Evolutionary conservation across 805 yeast species (phyloP), one percentile per base, ranked within the genome.

Genomic region (Saccharomycopsis babjevae): DNA sequence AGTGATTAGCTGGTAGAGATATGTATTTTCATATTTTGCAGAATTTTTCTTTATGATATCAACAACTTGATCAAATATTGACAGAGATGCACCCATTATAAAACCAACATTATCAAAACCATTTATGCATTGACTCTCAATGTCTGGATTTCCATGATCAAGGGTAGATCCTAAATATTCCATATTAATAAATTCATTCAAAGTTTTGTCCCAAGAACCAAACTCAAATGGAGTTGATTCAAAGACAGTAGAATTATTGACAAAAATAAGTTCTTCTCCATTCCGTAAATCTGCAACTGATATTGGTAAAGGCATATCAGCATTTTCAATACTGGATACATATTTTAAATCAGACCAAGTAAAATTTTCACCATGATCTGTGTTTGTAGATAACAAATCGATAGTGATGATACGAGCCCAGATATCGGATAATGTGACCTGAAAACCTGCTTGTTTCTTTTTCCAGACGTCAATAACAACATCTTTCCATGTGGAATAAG

Each of bases 191-290:
- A 90, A 89, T 3, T 86, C 74, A 60, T 79, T 77, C 60, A 89
- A 72, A 0, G 86, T 76, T 15, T 90, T 87, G 69, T 91, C 97
- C 96, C 96, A 90, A 4, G 94, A 84, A 13, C 97, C 97, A 68
- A 90, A 73, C 69, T 86, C 88, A 67, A 75, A 85, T 13, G 89
- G 87, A 30, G 74, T 74, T 60, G 77, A 66, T 60, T 79, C 65
- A 32, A 62, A 55, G 7, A 36, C 77, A 0, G 92, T 85, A 3
- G 54, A 81, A 74, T 86, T 86, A 39, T 70, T 69, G 61, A 78
- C 74, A 58, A 85, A 72, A 54, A 84, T 74, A 7, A 59, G 57
- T 6, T 83, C 75, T 25, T 79, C 81, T 8, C 60, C 59, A 46
- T 58, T 42, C 56, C 63, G 56, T 54, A 88, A 88, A 67, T 83